Percentiles rank a stretch among this genome's conserved stretches.
Conservation (phyloP, 2,329 filamentous ascomycete species). For the Aspergillus sp. region DNA sequence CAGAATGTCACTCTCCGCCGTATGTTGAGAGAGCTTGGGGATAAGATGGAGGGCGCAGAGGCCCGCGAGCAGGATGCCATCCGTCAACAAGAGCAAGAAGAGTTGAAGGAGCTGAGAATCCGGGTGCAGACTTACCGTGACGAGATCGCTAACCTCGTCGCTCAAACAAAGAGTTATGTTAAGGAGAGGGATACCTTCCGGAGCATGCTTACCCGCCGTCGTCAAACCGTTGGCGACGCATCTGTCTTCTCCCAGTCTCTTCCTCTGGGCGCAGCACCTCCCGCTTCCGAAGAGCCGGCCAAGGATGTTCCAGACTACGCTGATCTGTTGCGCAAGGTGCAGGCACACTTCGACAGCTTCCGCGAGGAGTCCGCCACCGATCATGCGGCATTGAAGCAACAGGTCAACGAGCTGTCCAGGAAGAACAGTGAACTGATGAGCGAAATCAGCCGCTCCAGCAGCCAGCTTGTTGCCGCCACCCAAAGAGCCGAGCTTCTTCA, state of each 20-base stretch:
- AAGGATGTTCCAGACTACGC: conserved; percentile 69
- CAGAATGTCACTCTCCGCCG: conserved; percentile 85
- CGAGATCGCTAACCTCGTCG: conserved; percentile 77
- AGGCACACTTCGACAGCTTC: conserved; percentile 86
- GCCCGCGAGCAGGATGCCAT: conserved; percentile 63
- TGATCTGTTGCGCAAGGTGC: conserved; percentile 80
- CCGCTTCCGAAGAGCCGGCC: conserved; percentile 45
- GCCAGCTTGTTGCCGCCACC: conserved; percentile 76
- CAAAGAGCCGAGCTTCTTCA: conserved; percentile 90
- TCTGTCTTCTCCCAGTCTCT: conserved; percentile 73
- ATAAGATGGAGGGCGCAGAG: conserved; percentile 89
- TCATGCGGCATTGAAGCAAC: conserved; percentile 77
- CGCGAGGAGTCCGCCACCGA: conserved; percentile 82
- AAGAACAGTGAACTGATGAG: conserved; percentile 82
- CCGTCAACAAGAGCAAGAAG: conserved; percentile 61
- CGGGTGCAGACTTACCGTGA: conserved; percentile 79
- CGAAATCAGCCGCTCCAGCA: conserved; percentile 76
- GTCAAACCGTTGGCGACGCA: conserved; percentile 60
- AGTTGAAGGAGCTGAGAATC: conserved; percentile 71
- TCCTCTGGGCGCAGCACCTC: conserved; percentile 56
- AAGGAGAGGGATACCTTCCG: conserved; percentile 98
- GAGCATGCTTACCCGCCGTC: conserved; percentile 80
- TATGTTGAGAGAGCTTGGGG: conserved; percentile 79
- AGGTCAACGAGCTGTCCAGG: conserved; percentile 76
- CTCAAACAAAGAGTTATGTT: conserved; percentile 88